Percentiles rank a stretch among this genome's conserved stretches.
Conservation (phyloP, 2,329 filamentous ascomycete genomes). For the Pezicula neosporulosa region DNA sequence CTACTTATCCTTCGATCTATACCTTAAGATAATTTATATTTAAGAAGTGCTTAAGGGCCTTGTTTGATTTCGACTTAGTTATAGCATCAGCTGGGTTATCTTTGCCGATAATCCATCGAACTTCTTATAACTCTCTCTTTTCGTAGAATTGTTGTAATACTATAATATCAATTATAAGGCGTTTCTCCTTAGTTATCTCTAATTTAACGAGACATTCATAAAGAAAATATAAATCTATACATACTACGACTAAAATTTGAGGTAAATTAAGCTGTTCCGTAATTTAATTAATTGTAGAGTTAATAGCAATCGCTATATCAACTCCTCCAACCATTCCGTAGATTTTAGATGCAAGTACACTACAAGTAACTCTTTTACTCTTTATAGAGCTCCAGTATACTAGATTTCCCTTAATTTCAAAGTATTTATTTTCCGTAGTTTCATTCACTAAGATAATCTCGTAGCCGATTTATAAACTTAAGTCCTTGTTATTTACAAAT, state of each 20-base stretch:
- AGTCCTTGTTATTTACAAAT: conserved; percentile 17
- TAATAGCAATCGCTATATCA: conserved; percentile 8
- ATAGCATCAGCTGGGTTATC: conserved; percentile 10
- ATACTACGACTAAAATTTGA: conserved; percentile 12
- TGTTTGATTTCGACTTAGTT: conserved; percentile 9
- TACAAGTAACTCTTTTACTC: conserved; percentile 10
- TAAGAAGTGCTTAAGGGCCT: conserved; percentile 5
- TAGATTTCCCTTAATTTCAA: conserved; percentile 11
- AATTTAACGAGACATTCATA: conserved; percentile 16
- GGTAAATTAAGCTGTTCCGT: too few relatives aligned
- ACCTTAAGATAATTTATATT: conserved; percentile 7
- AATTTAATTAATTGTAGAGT: conserved; percentile 2
- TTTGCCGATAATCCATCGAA: conserved; percentile 13
- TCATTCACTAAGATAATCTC: conserved; percentile 13
- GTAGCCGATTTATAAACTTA: conserved; percentile 15
- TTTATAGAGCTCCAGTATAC: conserved; percentile 10
- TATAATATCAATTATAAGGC: conserved; percentile 19
- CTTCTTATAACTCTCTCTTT: conserved; percentile 7
- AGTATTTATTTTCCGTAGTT: background rate
- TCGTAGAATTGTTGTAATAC: conserved; percentile 16
- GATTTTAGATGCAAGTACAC: conserved; percentile 11
- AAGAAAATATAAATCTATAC: conserved; percentile 11
- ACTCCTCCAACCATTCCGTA: conserved; percentile 12
- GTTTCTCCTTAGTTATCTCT: conserved; percentile 12
- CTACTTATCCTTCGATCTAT: conserved; percentile 3